phyloP scores from a whole-genome alignment of 2,329 filamentous ascomycete genomes.

The Sphaerulina vaccinii region DNA sequence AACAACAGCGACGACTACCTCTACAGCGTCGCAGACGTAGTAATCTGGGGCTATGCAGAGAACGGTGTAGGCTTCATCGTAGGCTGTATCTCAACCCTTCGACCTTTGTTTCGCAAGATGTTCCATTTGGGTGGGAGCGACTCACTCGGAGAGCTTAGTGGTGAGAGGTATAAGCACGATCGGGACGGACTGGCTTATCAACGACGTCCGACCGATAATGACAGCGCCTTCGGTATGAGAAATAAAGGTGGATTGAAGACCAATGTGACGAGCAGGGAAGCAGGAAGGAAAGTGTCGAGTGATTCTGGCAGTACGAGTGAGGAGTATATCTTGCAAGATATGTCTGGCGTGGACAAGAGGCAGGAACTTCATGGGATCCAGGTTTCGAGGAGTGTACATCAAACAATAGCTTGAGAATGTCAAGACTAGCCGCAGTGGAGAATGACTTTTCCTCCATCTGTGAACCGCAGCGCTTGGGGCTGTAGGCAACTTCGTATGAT shows the following conservation, averaged over 20 bases:
- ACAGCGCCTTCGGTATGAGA: too few relatives aligned
- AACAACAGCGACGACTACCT: conserved; percentile 37
- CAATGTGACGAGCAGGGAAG: too few relatives aligned
- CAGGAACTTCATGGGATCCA: conserved; percentile 21
- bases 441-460: too few relatives aligned
- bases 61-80: conserved; percentile 40
- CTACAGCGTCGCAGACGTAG: conserved; percentile 37
- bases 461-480: too few relatives aligned
- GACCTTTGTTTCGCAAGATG: conserved; percentile 36
- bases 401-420: conserved; percentile 12
- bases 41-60: conserved; percentile 41
- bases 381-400: conserved; percentile 23
- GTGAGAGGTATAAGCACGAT: neutral
- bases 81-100: conserved; percentile 37
- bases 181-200: conserved; percentile 7
- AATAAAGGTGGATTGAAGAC: too few relatives aligned
- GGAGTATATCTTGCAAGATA: conserved; percentile 25
- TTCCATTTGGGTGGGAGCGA: conserved; percentile 23
- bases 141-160: conserved; percentile 11
- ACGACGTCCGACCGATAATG: neutral
- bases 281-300: conserved; percentile 17
- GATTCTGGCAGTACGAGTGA: conserved; percentile 18
- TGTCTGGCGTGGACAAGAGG: conserved; percentile 10
- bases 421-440: too few relatives aligned
- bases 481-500: too few relatives aligned